Base-by-base conservation (phyloP, 208 protist species). In the Leishmania mexicana region DNA sequence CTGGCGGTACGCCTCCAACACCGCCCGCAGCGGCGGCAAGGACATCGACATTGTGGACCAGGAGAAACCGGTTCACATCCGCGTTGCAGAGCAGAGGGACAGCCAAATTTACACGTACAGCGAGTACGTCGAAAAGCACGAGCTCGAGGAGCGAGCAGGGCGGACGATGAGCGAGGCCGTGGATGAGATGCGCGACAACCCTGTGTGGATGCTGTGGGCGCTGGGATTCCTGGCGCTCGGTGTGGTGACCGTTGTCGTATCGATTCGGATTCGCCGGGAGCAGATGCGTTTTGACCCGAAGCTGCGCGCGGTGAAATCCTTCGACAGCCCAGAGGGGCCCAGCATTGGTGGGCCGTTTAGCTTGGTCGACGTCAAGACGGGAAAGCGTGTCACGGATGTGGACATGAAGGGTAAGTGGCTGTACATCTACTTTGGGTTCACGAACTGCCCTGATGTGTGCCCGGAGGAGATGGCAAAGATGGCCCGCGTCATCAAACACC, bases 351-450 rank as follows among this genome's bases (percentile, higher is more conserved):
- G 93, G 6, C 90, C 91, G 35, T 96, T 96, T 72, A 89, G 81
- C 35, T 81, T 96, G 13, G 81, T 82, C 17, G 85, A 93, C 51
- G 90, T 93, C 17, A 82, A 90, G 65, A 92, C 88, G 2, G 92
- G 92, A 24, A 93, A 91, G 82, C 90, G 76, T 28, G 87, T 94
- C 67, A 94, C 90, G 15, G 87, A 94, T 42, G 80, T 87, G 80
- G 91, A 99, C 77, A 89, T 98, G 53, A 71, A 84, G 31, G 98
- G 98, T 24, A 97, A 99, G 85, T 99, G 91, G 89, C 53, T 94
- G 47, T 96, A 99, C 68, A 92, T 99, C 42, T 99, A 99, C 88
- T 99, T 99, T 89, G 98, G 98, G 60, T 99, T 99, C 88, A 99
- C 97, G 5, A 97, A 98, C 88, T 99, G 98, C 87, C 98, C 98